Base-by-base conservation (phyloP, 805 yeast species). In the Komagataella kurtzmanii region DNA sequence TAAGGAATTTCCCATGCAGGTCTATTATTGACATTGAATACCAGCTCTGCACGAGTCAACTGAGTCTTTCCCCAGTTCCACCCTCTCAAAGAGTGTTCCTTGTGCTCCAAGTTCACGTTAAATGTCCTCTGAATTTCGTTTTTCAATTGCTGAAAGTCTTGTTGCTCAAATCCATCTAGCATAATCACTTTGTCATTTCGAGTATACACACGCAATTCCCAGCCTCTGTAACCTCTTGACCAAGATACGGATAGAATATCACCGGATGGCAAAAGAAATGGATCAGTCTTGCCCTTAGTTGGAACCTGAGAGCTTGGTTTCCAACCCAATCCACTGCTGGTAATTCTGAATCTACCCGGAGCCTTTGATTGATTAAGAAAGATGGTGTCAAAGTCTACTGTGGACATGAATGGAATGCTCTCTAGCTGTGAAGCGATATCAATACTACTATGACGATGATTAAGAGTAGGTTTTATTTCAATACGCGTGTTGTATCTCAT, bases 21-120 rank as follows among this genome's bases (percentile, higher is more conserved):
- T 60, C 86, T 83, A 58, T 88, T 88, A 61, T 86, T 86, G 19
- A 90, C 82, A 53, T 82, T 80, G 68, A 93, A 90, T 24, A 88
- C 79, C 65, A 93, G 72, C 66, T 93, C 99, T 59, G 88, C 87
- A 65, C 96, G 79, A 18, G 95, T 96, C 63, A 93, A 79, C 64
- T 90, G 96, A 14, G 91, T 75, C 56, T 84, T 81, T 51, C 99
- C 99, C 99, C 99, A 93, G 68, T 93, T 93, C 99, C 99, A 93
- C 36, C 99, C 99, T 70, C 97, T 80, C 57, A 93, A 71, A 3
- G 97, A 85, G 67, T 93, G 99, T 60, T 91, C 98, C 60, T 76
- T 80, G 55, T 77, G 83, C 59, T 93, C 98, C 53, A 93, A 74
- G 52, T 78, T 77, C 46, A 87, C 71, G 51, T 68, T 73, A 66